Evolutionary conservation across 1,284 basidiomycete genomes (phyloP), one percentile per base, ranked within the genome.

Genomic region (Peniophora sp.): DNA sequence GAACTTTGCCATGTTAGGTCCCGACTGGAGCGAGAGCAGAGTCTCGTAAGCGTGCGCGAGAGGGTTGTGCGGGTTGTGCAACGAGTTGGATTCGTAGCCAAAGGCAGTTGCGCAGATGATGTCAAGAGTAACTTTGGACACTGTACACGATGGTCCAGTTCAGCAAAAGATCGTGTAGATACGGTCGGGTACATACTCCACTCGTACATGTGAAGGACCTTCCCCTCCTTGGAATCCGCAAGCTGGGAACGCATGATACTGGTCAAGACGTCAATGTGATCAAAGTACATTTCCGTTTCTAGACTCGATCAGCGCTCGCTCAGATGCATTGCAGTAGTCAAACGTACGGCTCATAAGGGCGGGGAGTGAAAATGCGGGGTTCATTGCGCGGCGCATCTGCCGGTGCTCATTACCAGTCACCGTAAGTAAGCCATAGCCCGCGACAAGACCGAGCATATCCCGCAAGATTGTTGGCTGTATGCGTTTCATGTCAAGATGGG

Each of bases 201-300:
- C 45, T 75, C 71, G 52, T 76, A 77, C 58, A 74, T 67, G 8
- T 59, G 58, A 23, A 74, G 54, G 3, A 63, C 59, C 20, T 63
- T 65, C 0, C 70, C 69, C 10, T 61, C 54, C 16, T 56, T 55
- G 3, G 60, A 58, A 6, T 59, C 53, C 19, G 63, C 58, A 17
- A 74, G 60, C 22, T 71, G 54, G 3, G 54, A 52, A 23, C 68
- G 59, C 50, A 77, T 53, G 20, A 75, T 68, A n/a, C 70, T 60
- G 16, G 74, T 54, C 2, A 77, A 60, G 74, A 64, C 63, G 49
- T 75, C 69, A 36, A 74, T 70, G 2, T 71, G 63, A 23, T 73
- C 68, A 49, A 74, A 72, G 54, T 74, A 78, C 70, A 75, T 71
- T 48, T 74, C 70, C 32, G 66, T 73, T 57, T 78, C 74, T 78